Evolutionary conservation across 805 yeast genomes (phyloP).

Genomic region (Candida coquimbonensis): DNA sequence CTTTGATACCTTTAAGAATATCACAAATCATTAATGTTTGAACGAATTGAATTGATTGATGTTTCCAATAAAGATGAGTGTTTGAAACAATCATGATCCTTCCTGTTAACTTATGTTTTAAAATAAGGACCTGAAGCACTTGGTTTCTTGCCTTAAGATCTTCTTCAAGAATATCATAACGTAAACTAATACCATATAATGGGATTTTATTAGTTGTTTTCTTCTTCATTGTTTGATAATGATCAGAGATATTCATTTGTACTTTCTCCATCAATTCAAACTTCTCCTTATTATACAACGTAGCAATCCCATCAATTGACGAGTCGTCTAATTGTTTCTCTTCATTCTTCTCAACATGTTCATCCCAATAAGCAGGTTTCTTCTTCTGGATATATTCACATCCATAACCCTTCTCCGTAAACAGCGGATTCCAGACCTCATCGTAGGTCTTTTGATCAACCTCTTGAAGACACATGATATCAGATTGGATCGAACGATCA

Average conservation of each 20-base stretch:
- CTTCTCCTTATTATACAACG: slow-evolving; percentile 42
- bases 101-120: slow-evolving; percentile 36
- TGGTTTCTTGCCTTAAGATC: slow-evolving; percentile 40
- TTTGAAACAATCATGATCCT: slow-evolving; percentile 42
- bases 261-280: slow-evolving; percentile 34
- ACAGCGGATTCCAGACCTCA: slow-evolving; percentile 31
- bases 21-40: slow-evolving; percentile 43
- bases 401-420: slow-evolving; percentile 32
- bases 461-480: slow-evolving; percentile 56
- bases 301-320: slow-evolving; percentile 52
- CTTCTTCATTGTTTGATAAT: slow-evolving; percentile 8
- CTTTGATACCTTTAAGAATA: slow-evolving; percentile 24
- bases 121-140: slow-evolving; percentile 45
- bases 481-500: slow-evolving; percentile 33
- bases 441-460: slow-evolving; percentile 37
- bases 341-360: slow-evolving; percentile 15
- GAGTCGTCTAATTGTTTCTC: slow-evolving; percentile 22
- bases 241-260: slow-evolving; percentile 25
- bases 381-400: slow-evolving; percentile 43
- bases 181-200: background rate
- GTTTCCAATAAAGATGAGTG: slow-evolving; percentile 58
- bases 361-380: slow-evolving; percentile 47
- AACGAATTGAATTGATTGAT: slow-evolving; percentile 45
- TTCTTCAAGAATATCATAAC: slow-evolving; percentile 5
- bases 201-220: slow-evolving; percentile 6